Evolutionary conservation across 1,139 yeast species (phyloP).

Genomic region (Hyphopichia buzzinii): DNA sequence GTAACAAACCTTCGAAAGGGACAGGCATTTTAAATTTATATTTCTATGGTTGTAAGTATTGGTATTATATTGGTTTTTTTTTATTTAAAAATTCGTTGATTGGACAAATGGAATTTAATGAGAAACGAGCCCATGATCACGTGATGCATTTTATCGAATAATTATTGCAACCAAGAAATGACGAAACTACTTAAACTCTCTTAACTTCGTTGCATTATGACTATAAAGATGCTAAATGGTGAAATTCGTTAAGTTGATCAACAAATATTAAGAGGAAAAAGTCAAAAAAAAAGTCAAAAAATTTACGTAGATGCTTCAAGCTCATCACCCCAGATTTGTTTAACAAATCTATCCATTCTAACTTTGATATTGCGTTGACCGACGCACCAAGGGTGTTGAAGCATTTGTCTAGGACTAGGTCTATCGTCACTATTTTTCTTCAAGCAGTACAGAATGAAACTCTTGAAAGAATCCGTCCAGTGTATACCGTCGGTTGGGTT

Average conservation of each 20-base stretch:
- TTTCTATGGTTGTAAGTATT: not conserved
- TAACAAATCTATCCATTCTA: slow-evolving; percentile 83
- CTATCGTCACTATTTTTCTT: slow-evolving; percentile 76
- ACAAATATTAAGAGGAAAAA: not conserved
- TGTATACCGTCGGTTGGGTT: slow-evolving; percentile 70
- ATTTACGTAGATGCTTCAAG: not conserved
- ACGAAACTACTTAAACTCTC: too few species aligned
- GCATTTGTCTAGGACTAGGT: slow-evolving; percentile 91
- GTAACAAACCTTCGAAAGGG: slow-evolving; percentile 51
- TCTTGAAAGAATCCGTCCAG: slow-evolving; percentile 84
- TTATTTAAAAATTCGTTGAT: slow-evolving; percentile 8
- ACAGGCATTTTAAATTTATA: slow-evolving; percentile 35
- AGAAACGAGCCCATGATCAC: slow-evolving; percentile 1
- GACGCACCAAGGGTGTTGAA: slow-evolving; percentile 85
- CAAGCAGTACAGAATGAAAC: slow-evolving; percentile 76
- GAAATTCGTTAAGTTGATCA: too few species aligned
- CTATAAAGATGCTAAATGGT: too few species aligned
- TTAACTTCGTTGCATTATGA: too few species aligned
- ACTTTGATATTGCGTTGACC: slow-evolving; percentile 71
- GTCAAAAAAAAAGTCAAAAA: not conserved
- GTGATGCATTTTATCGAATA: slow-evolving; percentile 3
- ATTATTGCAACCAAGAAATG: slow-evolving; percentile 1
- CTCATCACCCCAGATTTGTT: slow-evolving; percentile 67
- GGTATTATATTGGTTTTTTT: not conserved
- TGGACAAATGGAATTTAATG: slow-evolving; percentile 7